Evolutionary conservation across 2,329 filamentous ascomycete species (phyloP), one percentile per base, ranked within the genome.

Genomic region (Paradendryphiella salina): DNA sequence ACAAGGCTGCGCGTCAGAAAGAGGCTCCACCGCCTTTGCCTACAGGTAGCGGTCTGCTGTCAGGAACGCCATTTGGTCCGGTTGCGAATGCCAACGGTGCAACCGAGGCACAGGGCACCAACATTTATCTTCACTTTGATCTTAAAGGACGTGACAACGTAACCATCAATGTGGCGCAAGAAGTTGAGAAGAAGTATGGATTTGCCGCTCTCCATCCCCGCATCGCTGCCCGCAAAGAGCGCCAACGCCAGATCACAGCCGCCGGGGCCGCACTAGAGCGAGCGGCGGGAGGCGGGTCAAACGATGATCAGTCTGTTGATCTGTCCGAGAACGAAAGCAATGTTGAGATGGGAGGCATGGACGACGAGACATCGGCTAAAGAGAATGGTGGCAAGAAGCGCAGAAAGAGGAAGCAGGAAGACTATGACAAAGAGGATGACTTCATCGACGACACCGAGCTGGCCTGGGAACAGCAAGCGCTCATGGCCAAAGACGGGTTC

Each of bases 191-290:
- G 57, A 88, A 87, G 56, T 97, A 96, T 71, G 94, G 94, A 18
- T 96, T 93, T 80, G 91, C 95, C 55, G 94, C 93, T 0, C 80
- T 97, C 29, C 92, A 97, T 70, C 94, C 94, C 23, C 88, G 92
- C 6, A 81, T 95, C 56, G 94, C 94, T 1, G 92, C 92, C 26
- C 90, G 94, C 58, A 86, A 89, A 57, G 90, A 95, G 64, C 87
- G 90, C 47, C 87, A 96, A 62, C 88, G 90, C 14, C 87, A 91
- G 48, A 92, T 96, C 45, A 91, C 90, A 4, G 91, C 90, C 4
- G 91, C 90, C 0, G 87, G 89, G n/a, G 90, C 90, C 1, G 90
- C 89, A 0, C 75, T 96, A 9, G 92, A 96, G 69, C 85, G 87
- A 65, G 85, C 82, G 42, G 86, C 88, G 35, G 87, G 85, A 1